A percentile compares a stretch with the other conserved stretches of the same genome.
phyloP scores from a whole-genome alignment of 805 yeast species.

The Kuraishia borneana region DNA sequence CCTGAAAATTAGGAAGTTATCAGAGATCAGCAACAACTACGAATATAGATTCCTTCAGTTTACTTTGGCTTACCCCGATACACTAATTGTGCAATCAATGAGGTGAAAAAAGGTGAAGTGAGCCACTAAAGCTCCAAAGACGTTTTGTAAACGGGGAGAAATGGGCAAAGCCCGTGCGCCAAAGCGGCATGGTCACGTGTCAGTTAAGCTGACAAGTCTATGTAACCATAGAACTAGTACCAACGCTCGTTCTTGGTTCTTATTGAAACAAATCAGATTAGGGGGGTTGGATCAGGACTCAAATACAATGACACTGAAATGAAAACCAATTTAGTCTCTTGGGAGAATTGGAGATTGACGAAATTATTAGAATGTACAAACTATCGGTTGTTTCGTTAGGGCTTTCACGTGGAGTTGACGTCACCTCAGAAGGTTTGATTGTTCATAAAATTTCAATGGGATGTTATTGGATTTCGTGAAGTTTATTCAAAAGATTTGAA shows the following conservation, averaged over 20 bases:
- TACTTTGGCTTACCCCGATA: no score
- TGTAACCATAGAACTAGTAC: slow-evolving; percentile 1
- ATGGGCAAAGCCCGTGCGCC: no score
- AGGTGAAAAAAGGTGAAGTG: no score
- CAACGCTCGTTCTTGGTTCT: slow-evolving; percentile 9
- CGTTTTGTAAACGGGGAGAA: no score
- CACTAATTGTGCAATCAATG: no score
- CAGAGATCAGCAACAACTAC: no score
- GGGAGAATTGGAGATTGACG: slow-evolving; percentile 8
- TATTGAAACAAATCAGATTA: slow-evolving; percentile 7
- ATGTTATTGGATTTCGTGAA: neutral
- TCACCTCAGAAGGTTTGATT: slow-evolving; percentile 2
- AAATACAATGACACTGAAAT: neutral
- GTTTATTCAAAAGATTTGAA: neutral
- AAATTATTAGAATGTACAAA: slow-evolving; percentile 7
- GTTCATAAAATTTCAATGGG: neutral
- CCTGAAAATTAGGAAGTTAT: neutral
- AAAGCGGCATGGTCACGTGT: no score
- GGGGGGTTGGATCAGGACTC: neutral
- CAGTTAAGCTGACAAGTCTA: no score
- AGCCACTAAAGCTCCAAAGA: no score
- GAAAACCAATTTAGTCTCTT: slow-evolving; percentile 6
- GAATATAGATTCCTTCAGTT: no score
- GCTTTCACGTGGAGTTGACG: slow-evolving; percentile 7
- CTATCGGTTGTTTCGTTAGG: slow-evolving; percentile 9